Conservation (phyloP, 2,329 filamentous ascomycete species). For the Verticillium nonalfalfae region DNA sequence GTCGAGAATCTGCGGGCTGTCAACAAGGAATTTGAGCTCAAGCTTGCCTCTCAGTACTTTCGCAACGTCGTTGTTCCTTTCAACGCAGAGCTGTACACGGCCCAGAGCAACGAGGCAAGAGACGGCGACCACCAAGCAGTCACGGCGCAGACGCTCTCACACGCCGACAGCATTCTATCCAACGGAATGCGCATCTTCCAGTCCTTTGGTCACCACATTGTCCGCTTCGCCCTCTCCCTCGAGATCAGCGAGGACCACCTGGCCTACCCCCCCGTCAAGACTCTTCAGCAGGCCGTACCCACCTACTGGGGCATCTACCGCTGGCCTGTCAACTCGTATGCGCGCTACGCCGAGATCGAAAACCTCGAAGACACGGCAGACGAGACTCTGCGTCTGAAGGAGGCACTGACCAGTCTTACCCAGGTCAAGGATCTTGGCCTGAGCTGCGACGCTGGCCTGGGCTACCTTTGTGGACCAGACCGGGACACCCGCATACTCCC, state of each 20-base stretch:
- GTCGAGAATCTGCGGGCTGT: constrained; percentile 57
- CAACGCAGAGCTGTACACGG: constrained; percentile 54
- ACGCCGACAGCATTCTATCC: constrained; percentile 19
- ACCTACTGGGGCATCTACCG: constrained; percentile 60
- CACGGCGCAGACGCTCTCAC: constrained; percentile 15
- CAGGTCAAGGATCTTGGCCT: constrained; percentile 58
- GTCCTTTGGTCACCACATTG: constrained; percentile 53
- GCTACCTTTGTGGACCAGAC: constrained; percentile 60
- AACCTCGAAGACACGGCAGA: constrained; percentile 58
- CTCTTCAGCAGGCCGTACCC: constrained; percentile 43
- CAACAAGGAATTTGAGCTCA: constrained; percentile 48
- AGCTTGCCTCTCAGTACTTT: constrained; percentile 53
- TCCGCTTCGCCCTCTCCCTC: constrained; percentile 60
- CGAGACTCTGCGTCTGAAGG: constrained; percentile 53
- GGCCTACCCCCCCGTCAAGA: constrained; percentile 48
- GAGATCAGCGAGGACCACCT: constrained; percentile 53
- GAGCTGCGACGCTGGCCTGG: constrained; percentile 61
- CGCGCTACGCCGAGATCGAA: constrained; percentile 52
- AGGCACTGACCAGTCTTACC: constrained; percentile 49
- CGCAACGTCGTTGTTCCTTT: constrained; percentile 60
- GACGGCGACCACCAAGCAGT: constrained; percentile 14
- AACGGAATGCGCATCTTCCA: constrained; percentile 56
- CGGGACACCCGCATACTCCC: constrained; percentile 38
- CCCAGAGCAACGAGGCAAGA: constrained; percentile 5
- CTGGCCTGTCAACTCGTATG: constrained; percentile 56